Evolutionary conservation across 2,329 filamentous ascomycete genomes (phyloP).

Genomic region (Thielaviopsis populi): DNA sequence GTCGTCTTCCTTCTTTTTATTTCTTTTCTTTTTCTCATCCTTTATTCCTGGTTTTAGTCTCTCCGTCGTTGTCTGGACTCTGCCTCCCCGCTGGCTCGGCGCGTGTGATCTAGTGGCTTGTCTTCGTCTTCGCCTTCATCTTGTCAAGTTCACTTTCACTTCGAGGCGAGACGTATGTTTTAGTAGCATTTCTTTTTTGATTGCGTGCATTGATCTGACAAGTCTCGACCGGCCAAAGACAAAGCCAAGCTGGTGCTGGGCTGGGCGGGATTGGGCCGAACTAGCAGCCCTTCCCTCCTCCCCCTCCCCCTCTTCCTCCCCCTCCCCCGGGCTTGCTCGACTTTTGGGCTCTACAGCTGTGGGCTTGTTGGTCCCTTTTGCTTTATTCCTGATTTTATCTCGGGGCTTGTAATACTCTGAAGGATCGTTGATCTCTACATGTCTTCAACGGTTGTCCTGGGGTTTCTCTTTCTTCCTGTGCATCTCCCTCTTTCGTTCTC

Average conservation of each 20-base stretch:
- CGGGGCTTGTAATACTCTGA: not conserved
- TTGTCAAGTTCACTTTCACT: not conserved
- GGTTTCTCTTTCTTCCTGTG: not conserved
- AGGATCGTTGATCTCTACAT: not conserved
- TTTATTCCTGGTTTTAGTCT: too few species aligned
- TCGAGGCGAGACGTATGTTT: not conserved
- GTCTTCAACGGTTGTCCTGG: not conserved
- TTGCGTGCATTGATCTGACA: not conserved
- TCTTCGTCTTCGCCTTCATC: not conserved
- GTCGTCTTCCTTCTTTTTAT: not conserved
- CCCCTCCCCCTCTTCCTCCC: not conserved
- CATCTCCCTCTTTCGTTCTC: not conserved
- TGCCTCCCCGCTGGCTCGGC: not conserved
- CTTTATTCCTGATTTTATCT: conserved; percentile 1
- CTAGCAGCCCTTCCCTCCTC: not conserved
- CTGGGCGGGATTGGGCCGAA: too few species aligned
- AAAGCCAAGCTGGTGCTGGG: too few species aligned
- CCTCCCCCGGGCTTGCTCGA: too few species aligned
- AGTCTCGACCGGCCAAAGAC: not conserved
- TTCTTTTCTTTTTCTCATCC: not conserved
- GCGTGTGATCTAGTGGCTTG: not conserved
- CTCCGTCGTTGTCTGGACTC: not conserved
- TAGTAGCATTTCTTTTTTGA: not conserved
- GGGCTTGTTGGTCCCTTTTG: not conserved
- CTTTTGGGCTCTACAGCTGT: too few species aligned